These are phyloP conservation scores for Podaxis carcinomalis DNA, from an alignment of 768 basidiomycete genomes.

Conservation along the genomic window DNA sequence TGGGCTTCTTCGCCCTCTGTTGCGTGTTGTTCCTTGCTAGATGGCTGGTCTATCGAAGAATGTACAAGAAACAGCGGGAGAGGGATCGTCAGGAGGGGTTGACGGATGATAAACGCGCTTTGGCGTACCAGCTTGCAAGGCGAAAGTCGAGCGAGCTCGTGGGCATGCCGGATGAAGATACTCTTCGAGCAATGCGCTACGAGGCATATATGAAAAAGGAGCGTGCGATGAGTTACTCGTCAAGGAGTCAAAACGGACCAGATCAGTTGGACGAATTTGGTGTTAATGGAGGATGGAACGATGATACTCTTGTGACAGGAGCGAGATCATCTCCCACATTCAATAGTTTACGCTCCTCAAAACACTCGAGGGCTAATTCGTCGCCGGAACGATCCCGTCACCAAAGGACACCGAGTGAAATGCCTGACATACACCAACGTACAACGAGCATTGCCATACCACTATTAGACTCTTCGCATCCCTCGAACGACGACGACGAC, in stretches of 20 bases:
- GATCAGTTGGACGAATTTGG: constrained; percentile 15
- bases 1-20: constrained; percentile 56
- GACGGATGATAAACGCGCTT: constrained; percentile 16
- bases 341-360: background rate
- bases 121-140: constrained; percentile 34
- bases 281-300: constrained; percentile 11
- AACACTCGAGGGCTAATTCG: constrained; percentile 7
- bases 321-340: background rate
- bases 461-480: background rate
- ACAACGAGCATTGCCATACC: constrained; percentile 6
- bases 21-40: constrained; percentile 48
- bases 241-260: background rate
- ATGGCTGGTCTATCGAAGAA: constrained; percentile 43
- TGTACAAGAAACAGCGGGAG: constrained; percentile 20
- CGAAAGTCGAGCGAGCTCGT: constrained; percentile 20
- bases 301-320: constrained; percentile 18
- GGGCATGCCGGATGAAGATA: constrained; percentile 32
- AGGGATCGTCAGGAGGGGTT: constrained; percentile 13
- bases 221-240: constrained; percentile 13
- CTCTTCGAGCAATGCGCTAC: constrained; percentile 34
- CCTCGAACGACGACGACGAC: background rate
- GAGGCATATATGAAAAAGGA: constrained; percentile 34
- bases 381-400: background rate
- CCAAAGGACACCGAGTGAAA: constrained; percentile 7
- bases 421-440: background rate